Base-by-base conservation (phyloP, 169 alveolate species). In the Eimeria tenella region DNA sequence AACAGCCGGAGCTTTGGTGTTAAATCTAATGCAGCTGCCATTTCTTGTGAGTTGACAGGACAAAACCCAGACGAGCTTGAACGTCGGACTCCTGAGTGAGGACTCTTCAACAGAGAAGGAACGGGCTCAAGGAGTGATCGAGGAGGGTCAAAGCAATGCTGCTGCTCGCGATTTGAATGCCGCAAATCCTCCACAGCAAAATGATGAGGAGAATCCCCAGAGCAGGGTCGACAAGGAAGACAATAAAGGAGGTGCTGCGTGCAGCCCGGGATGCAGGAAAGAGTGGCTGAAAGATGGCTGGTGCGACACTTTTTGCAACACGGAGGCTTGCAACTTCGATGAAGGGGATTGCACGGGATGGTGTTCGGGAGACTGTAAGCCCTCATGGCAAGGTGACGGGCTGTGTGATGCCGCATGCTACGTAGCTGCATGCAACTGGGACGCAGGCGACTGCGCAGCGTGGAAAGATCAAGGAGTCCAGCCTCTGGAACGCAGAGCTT, bases 241-340 rank as follows among this genome's bases (percentile, higher is more conserved):
- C 53, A 56, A 6, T 25, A 15, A 56, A 56, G 83, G 82, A 55
- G 65, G 25, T 5, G 21, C 81, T 19, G 93, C 94, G 42, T 94
- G 95, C 96, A 92, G 63, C n/a, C 52, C n/a, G 94, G 95, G 86
- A 68, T 95, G 86, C 93, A 52, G 53, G 90, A 86, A 70, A 11
- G 95, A 77, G 23, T 96, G 97, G 97, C 94, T 95, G 74, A 97
- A 96, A 17, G 97, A 96, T 88, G 96, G 96, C n/a, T 96, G 96
- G 95, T 96, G 97, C 56, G 97, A 96, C 89, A 94, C 95, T 23
- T 94, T 75, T n/a, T 96, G 97, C 90, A 96, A 96, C 86, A 86
- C 91, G 42, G 87, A 81, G 65, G 96, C 93, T 31, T 96, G 97
- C 86, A 83, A 65, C 84, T 96, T 87, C 75, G 97, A 96, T 63